A percentile compares a stretch with the other conserved stretches of the same genome.
Evolutionary conservation across 306 rosid species (phyloP).

Genomic region (Fragaria vesca): DNA sequence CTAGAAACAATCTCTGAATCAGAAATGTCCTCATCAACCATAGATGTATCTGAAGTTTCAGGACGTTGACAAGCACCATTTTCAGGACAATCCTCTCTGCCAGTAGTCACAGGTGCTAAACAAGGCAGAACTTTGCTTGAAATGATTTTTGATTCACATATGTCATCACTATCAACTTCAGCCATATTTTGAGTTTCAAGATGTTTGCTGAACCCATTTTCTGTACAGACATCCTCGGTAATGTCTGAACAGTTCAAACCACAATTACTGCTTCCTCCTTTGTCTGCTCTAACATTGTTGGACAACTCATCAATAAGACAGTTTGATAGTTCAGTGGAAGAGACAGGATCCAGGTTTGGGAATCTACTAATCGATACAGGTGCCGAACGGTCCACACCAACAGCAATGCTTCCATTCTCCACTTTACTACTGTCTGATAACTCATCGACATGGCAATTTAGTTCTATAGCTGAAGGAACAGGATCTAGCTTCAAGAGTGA

Average conservation of each 20-base stretch:
- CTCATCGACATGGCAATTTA: constrained; percentile 18
- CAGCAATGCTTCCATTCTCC: constrained; percentile 36
- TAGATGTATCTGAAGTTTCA: constrained; percentile 22
- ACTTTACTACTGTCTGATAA: constrained; percentile 25
- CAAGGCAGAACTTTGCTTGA: constrained; percentile 8
- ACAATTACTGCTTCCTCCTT: constrained; percentile 29
- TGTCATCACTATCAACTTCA: constrained; percentile 15
- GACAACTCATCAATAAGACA: constrained; percentile 15
- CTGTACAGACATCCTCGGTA: constrained; percentile 33
- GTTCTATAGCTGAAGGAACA: constrained; percentile 31
- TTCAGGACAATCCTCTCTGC: constrained; percentile 36
- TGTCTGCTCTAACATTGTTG: constrained; percentile 34
- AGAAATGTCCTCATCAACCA: constrained; percentile 12
- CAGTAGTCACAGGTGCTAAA: constrained; percentile 25
- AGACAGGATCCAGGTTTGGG: constrained; percentile 6
- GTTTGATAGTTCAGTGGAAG: constrained; percentile 29
- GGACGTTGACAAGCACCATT: constrained; percentile 20
- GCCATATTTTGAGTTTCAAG: constrained; percentile 20
- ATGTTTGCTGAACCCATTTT: constrained; percentile 22
- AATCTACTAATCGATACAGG: constrained; percentile 26
- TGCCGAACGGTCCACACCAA: constrained; percentile 33
- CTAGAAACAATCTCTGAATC: constrained; percentile 26
- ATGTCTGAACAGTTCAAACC: constrained; percentile 29
- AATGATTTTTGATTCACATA: constrained; percentile 20
- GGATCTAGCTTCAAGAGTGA: constrained; percentile 12